Evolutionary conservation across 2,329 filamentous ascomycete species (phyloP).

Genomic region (Macrophomina tecta): DNA sequence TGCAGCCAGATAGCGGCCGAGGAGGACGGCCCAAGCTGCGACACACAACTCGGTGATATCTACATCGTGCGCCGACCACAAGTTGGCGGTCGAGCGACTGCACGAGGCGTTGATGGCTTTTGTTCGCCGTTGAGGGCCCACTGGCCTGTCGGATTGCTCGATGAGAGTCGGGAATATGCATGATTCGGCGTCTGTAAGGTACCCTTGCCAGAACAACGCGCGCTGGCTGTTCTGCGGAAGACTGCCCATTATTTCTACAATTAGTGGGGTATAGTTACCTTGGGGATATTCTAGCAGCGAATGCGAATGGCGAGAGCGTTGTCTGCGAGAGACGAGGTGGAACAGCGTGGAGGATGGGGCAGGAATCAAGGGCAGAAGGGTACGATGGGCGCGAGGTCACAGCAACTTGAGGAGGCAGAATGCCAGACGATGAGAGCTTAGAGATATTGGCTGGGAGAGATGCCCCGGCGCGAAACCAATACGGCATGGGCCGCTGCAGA

Average conservation of each 20-base stretch:
- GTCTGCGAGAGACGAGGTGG: background rate
- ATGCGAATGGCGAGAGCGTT: background rate
- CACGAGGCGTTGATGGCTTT: background rate
- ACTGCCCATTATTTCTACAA: slow-evolving; percentile 17
- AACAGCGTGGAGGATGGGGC: background rate
- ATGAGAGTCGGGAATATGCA: slow-evolving; percentile 16
- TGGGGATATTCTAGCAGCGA: background rate
- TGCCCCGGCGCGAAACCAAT: background rate
- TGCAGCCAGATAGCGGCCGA: slow-evolving; percentile 14
- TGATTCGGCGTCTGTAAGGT: slow-evolving; percentile 9
- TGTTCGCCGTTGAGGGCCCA: background rate
- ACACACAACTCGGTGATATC: background rate
- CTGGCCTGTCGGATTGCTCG: slow-evolving; percentile 4
- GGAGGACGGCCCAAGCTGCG: slow-evolving; percentile 10
- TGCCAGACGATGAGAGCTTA: background rate
- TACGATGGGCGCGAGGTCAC: background rate
- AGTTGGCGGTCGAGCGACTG: background rate
- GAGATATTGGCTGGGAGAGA: slow-evolving; percentile 13
- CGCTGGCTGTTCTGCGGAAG: slow-evolving; percentile 17
- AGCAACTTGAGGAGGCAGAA: background rate
- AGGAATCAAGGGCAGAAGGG: background rate
- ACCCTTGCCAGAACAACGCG: slow-evolving; percentile 7
- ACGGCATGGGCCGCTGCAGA: background rate
- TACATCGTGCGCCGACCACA: background rate
- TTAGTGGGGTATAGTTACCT: slow-evolving; percentile 18